Conservation (phyloP, 331 rosid species). For the Pyracantha coccinea region DNA sequence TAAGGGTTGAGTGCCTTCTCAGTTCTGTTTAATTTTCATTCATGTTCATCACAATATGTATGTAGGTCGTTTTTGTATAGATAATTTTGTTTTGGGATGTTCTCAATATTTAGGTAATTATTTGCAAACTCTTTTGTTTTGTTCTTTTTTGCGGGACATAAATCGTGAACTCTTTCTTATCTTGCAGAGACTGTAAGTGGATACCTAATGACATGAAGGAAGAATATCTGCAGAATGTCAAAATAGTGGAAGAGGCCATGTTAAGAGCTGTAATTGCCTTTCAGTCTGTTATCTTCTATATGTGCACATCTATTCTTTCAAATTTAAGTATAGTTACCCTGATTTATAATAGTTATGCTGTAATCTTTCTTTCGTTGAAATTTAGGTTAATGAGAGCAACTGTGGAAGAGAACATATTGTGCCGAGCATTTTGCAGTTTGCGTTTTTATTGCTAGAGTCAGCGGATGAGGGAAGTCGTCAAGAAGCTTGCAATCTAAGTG, state of each 20-base stretch:
- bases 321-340: not conserved
- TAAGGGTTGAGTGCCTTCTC: not conserved
- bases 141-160: not conserved
- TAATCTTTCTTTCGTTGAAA: not conserved
- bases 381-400: constrained; percentile 30
- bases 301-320: not conserved
- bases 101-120: not conserved
- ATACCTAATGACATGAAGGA: constrained; percentile 22
- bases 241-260: constrained; percentile 25
- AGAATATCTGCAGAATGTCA: constrained; percentile 22
- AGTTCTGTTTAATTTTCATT: not conserved
- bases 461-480: constrained; percentile 21
- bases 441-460: constrained; percentile 27
- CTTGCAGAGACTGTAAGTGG: constrained; percentile 36
- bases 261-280: constrained; percentile 28
- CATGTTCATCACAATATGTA: not conserved
- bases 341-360: not conserved
- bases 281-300: not conserved
- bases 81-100: not conserved
- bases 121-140: not conserved
- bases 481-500: constrained; percentile 15
- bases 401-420: constrained; percentile 35
- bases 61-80: not conserved
- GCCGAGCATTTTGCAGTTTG: constrained; percentile 32
- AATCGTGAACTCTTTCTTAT: not conserved